phyloP scores from a whole-genome alignment of 2,329 filamentous ascomycete species.

The Pseudopyrenochaeta lycopersici region DNA sequence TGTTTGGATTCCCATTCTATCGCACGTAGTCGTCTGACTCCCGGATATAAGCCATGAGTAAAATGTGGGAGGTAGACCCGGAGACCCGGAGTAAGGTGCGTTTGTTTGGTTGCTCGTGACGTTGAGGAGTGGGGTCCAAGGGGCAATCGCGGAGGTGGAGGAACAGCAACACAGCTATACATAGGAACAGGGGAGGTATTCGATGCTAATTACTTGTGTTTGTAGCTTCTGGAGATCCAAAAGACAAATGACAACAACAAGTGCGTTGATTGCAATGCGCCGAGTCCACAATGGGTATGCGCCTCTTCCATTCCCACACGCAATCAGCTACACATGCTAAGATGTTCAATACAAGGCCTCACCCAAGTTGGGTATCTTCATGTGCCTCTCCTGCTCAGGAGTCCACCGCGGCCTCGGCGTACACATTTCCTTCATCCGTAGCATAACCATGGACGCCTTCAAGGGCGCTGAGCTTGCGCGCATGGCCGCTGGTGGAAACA shows the following conservation, averaged over 20 bases:
- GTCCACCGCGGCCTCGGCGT: conserved; percentile 94
- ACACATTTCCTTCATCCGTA: conserved; percentile 97
- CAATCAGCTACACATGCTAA: conserved; percentile 24
- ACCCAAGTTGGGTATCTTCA: conserved; percentile 98
- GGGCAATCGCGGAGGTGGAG: conserved; percentile 1
- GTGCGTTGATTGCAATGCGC: conserved; percentile 95
- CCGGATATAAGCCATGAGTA: conserved; percentile 59
- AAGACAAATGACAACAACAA: conserved; percentile 87
- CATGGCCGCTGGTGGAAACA: conserved; percentile 93
- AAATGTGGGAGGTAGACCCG: conserved; percentile 99
- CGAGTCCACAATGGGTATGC: conserved; percentile 94
- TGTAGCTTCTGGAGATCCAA: conserved; percentile 86
- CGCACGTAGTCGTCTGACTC: background rate
- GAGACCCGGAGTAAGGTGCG: conserved; percentile 93
- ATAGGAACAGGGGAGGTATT: background rate
- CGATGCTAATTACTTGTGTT: conserved; percentile 23
- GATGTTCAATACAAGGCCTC: conserved; percentile 63
- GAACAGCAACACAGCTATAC: no score
- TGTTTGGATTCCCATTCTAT: background rate
- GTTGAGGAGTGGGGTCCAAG: conserved; percentile 11
- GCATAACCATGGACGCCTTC: conserved; percentile 98
- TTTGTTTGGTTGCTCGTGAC: conserved; percentile 5
- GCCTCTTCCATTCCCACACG: conserved; percentile 7
- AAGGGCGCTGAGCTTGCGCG: conserved; percentile 91
- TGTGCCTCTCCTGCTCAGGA: conserved; percentile 95